A percentile compares a stretch with the other conserved stretches of the same genome.
phyloP scores from a whole-genome alignment of 2,329 filamentous ascomycete species.

The Pseudogymnoascus sp. region DNA sequence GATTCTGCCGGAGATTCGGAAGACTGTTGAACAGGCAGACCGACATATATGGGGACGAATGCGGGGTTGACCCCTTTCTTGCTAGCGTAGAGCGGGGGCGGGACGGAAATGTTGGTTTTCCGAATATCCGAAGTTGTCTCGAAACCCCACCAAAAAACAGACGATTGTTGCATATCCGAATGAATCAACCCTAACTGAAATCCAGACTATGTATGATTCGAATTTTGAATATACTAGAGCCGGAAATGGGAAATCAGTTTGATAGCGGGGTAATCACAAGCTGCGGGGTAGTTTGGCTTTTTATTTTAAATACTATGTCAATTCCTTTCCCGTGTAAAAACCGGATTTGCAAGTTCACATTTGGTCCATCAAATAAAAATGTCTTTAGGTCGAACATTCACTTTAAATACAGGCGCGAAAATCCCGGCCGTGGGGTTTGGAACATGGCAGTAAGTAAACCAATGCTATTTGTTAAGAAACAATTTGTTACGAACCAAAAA shows the following conservation, averaged over 20 bases:
- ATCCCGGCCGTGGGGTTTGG: constrained; percentile 36
- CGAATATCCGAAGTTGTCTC: not conserved
- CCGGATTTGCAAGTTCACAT: not conserved
- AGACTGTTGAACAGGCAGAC: not conserved
- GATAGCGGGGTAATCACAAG: not conserved
- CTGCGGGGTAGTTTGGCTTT: not conserved
- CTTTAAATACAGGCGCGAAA: constrained; percentile 31
- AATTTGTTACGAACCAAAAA: constrained; percentile 10
- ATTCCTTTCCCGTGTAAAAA: not conserved
- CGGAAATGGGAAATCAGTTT: not conserved
- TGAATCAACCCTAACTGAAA: not conserved
- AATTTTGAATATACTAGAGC: not conserved
- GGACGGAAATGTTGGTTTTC: not conserved
- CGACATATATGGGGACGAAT: not conserved
- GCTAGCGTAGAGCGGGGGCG: not conserved
- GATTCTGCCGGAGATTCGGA: not conserved
- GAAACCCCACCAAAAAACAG: not conserved
- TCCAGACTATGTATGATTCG: not conserved
- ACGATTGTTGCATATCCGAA: not conserved
- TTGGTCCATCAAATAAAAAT: not conserved
- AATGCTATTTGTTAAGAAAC: not conserved
- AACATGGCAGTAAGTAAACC: constrained; percentile 32
- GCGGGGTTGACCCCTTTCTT: not conserved
- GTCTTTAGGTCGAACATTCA: not conserved
- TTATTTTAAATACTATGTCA: not conserved